Evolutionary conservation across 495 filamentous ascomycete species (phyloP).

Genomic region (Aspergillus nidulans): DNA sequence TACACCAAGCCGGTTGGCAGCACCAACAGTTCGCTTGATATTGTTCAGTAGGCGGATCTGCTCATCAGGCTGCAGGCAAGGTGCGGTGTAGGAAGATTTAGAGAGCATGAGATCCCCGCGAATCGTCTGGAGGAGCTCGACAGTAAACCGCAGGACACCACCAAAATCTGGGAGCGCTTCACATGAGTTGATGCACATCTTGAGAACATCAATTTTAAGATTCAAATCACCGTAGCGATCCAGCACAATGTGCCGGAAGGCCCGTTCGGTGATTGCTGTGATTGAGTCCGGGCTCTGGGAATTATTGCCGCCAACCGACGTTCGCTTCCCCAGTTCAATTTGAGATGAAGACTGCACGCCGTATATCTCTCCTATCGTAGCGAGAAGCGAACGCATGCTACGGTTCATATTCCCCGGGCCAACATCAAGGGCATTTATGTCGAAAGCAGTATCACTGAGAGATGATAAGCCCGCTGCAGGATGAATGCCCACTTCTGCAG

Average conservation of each 20-base stretch:
- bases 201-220: slow-evolving; percentile 79
- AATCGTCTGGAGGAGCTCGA: slow-evolving; percentile 74
- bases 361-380: slow-evolving; percentile 48
- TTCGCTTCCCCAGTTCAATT: slow-evolving; percentile 32
- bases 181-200: slow-evolving; percentile 80
- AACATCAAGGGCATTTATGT: slow-evolving; percentile 65
- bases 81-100: slow-evolving; percentile 39
- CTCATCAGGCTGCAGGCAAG: slow-evolving; percentile 71
- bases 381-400: slow-evolving; percentile 59
- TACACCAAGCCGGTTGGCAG: slow-evolving; percentile 69
- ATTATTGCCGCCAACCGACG: slow-evolving; percentile 15
- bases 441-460: slow-evolving; percentile 48
- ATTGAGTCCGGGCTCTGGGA: slow-evolving; percentile 31
- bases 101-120: slow-evolving; percentile 70
- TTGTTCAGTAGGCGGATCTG: slow-evolving; percentile 76
- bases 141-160: slow-evolving; percentile 80
- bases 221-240: slow-evolving; percentile 46
- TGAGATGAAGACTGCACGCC: slow-evolving; percentile 42
- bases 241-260: slow-evolving; percentile 37
- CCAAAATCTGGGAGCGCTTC: slow-evolving; percentile 91
- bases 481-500: slow-evolving; percentile 91
- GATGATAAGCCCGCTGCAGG: slow-evolving; percentile 79
- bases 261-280: slow-evolving; percentile 37
- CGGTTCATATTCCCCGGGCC: slow-evolving; percentile 71
- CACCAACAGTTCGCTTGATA: slow-evolving; percentile 74